phyloP scores from a whole-genome alignment of 2,329 filamentous ascomycete genomes.

The Allantophomopsis cytisporea region DNA sequence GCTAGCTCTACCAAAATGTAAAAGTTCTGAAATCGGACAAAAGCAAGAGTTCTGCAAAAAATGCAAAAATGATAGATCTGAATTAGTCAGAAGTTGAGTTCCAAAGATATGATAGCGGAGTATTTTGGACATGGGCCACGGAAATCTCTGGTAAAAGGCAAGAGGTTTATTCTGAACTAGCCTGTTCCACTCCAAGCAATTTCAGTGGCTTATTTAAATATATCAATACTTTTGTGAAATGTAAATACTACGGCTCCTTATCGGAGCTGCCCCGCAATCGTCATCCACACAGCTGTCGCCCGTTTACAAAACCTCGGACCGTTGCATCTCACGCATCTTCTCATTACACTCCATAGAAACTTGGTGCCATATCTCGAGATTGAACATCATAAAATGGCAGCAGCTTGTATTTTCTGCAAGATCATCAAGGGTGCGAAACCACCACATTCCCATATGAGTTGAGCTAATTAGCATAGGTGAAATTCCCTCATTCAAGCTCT shows the following conservation, averaged over 20 bases:
- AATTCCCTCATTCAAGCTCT: constrained; percentile 93
- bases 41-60: not conserved
- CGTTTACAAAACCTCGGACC: not conserved
- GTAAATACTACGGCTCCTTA: too few relatives aligned
- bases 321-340: not conserved
- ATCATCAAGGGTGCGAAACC: constrained; percentile 69
- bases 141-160: constrained; percentile 17
- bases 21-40: too few relatives aligned
- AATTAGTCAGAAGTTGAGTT: constrained; percentile 16
- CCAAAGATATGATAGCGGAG: constrained; percentile 39
- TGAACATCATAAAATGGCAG: constrained; percentile 29
- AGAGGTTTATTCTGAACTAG: constrained; percentile 1
- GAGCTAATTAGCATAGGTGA: constrained; percentile 46
- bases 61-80: constrained; percentile 10
- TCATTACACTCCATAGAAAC: not conserved
- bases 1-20: too few relatives aligned
- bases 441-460: constrained; percentile 1
- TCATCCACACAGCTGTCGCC: too few relatives aligned
- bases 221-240: not conserved
- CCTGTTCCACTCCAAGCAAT: constrained; percentile 1
- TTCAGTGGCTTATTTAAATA: not conserved
- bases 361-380: not conserved
- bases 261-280: too few relatives aligned
- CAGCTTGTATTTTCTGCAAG: constrained; percentile 88
- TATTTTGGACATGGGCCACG: constrained; percentile 30